Evolutionary conservation across 148 eudicot genomes (phyloP).

Genomic region (Nyssa sinensis): DNA sequence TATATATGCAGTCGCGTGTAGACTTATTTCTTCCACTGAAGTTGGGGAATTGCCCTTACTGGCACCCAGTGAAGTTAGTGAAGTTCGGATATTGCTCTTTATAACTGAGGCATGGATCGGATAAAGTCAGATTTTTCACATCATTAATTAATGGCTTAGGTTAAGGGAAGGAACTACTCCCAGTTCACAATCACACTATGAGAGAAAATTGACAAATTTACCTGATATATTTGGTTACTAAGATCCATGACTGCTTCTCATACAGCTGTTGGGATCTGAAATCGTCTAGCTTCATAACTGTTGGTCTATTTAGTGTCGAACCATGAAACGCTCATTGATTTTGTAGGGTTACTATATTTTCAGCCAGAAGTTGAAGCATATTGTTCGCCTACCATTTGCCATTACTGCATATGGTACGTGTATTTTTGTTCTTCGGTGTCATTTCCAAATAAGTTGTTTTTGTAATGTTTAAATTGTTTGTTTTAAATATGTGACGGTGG

Average conservation of each 20-base stretch:
- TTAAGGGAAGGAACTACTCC: no score
- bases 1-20: no score
- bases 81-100: no score
- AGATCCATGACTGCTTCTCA: neutral
- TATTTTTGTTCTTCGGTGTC: conserved; percentile 1
- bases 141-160: no score
- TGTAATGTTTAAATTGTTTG: neutral
- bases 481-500: no score
- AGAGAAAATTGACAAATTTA: no score
- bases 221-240: neutral
- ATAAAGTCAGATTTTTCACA: no score
- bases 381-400: conserved; percentile 89
- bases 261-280: neutral
- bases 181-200: no score
- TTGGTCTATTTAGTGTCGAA: neutral
- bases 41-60: no score
- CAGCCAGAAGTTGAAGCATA: conserved; percentile 93
- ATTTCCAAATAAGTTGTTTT: neutral
- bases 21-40: no score
- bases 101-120: no score
- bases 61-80: no score
- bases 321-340: conserved; percentile 13
- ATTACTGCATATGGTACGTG: conserved; percentile 77
- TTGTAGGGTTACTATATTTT: conserved; percentile 88
- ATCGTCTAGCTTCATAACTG: neutral